Evolutionary conservation across 164 flowering plant species (phyloP).

Genomic region (Annona squamosa): DNA sequence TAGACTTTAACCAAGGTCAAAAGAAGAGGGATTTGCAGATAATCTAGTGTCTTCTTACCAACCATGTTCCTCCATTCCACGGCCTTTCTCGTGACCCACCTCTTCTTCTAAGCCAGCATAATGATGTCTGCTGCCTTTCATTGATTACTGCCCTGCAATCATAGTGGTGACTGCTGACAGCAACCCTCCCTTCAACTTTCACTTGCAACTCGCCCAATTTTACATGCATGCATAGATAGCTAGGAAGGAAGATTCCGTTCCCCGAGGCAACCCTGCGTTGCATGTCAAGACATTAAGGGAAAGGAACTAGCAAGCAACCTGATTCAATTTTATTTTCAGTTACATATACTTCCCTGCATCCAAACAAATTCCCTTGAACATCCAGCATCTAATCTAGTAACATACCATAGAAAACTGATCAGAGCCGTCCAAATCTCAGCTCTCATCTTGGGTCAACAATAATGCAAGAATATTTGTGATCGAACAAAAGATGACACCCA

Average conservation of each 20-base stretch:
- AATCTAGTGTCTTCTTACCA: constrained; percentile 25
- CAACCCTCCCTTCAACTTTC: constrained; percentile 12
- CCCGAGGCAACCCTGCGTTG: constrained; percentile 21
- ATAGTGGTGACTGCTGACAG: constrained; percentile 20
- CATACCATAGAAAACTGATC: too few relatives aligned
- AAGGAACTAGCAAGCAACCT: not conserved
- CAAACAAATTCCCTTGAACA: not conserved
- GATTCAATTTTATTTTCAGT: not conserved
- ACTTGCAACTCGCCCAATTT: constrained; percentile 7
- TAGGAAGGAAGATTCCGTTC: constrained; percentile 33
- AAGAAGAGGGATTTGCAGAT: constrained; percentile 14
- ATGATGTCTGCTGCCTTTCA: constrained; percentile 26
- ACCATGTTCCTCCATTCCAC: constrained; percentile 26
- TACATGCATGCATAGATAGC: constrained; percentile 11
- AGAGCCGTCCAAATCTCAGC: too few relatives aligned
- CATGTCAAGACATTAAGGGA: not conserved
- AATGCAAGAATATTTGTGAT: too few relatives aligned
- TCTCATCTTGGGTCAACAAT: too few relatives aligned
- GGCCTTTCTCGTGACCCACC: constrained; percentile 35
- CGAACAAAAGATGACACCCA: too few relatives aligned
- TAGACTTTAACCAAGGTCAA: constrained; percentile 15
- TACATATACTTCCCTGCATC: not conserved
- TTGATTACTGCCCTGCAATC: constrained; percentile 25
- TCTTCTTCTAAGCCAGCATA: constrained; percentile 27
- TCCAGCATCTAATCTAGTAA: too few relatives aligned